These are phyloP conservation scores for Aspergillus avenaceus DNA, from an alignment of 495 filamentous ascomycete genomes.

Conservation along the genomic window DNA sequence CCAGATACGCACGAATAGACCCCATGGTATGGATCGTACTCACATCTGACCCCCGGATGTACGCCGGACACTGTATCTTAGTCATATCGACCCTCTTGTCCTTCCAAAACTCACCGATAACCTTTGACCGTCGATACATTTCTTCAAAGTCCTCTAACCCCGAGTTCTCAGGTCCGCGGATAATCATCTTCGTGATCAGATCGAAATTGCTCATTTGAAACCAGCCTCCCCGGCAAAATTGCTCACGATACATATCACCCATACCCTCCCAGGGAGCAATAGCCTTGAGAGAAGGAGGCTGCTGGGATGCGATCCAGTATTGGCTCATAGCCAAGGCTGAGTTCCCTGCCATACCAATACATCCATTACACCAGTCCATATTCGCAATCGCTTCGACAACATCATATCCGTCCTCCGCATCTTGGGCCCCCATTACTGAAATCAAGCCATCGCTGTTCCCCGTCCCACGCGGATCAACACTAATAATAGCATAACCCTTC, in stretches of 20 bases:
- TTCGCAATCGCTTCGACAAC: slow-evolving; percentile 37
- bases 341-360: slow-evolving; percentile 43
- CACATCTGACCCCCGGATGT: slow-evolving; percentile 25
- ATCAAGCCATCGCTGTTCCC: slow-evolving; percentile 35
- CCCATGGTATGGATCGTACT: slow-evolving; percentile 35
- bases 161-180: slow-evolving; percentile 18
- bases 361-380: slow-evolving; percentile 42
- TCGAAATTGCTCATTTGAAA: slow-evolving; percentile 25
- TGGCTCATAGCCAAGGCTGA: slow-evolving; percentile 34
- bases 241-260: slow-evolving; percentile 42
- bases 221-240: slow-evolving; percentile 30
- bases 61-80: slow-evolving; percentile 21
- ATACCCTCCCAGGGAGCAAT: slow-evolving; percentile 47
- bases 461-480: slow-evolving; percentile 39
- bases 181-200: slow-evolving; percentile 25
- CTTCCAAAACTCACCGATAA: slow-evolving; percentile 22
- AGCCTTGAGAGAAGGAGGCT: slow-evolving; percentile 36
- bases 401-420: slow-evolving; percentile 42
- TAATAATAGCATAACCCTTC: slow-evolving; percentile 43
- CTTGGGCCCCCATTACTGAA: slow-evolving; percentile 38
- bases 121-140: slow-evolving; percentile 23
- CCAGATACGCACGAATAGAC: slow-evolving; percentile 30
- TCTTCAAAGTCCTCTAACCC: slow-evolving; percentile 28
- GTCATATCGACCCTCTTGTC: slow-evolving; percentile 24
- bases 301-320: slow-evolving; percentile 35